Evolutionary conservation across 169 alveolate genomes (phyloP).

Genomic region (Cryptosporidium andersoni): DNA sequence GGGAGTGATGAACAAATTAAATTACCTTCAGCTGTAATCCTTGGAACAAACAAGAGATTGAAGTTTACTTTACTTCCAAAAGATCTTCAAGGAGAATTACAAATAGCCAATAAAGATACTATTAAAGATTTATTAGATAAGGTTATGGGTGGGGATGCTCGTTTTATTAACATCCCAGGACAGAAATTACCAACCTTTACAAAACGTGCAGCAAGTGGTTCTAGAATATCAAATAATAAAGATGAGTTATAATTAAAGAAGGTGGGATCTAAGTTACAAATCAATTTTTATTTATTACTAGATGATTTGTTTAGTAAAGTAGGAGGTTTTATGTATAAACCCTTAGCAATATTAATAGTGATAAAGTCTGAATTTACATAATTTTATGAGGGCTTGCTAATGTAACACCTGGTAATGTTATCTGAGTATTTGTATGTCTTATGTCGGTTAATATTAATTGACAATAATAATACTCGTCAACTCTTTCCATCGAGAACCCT

Average conservation of each 20-base stretch:
- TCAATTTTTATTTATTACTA: neutral
- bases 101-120: constrained; percentile 76
- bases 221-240: neutral
- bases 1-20: constrained; percentile 58
- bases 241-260: constrained; percentile 31
- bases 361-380: neutral
- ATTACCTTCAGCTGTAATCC: constrained; percentile 84
- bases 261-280: neutral
- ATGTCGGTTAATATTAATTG: too few species aligned
- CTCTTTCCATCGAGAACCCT: too few species aligned
- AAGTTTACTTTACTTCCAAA: constrained; percentile 76
- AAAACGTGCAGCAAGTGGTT: neutral
- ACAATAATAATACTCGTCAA: too few species aligned
- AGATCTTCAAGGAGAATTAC: constrained; percentile 74
- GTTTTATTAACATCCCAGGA: constrained; percentile 81
- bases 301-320: neutral
- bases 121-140: constrained; percentile 82
- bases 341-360: neutral
- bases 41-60: constrained; percentile 83
- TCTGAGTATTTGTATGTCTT: too few species aligned
- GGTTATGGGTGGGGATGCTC: constrained; percentile 86
- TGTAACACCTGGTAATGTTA: too few species aligned
- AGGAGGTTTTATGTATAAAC: neutral
- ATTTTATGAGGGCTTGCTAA: neutral
- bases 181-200: constrained; percentile 80